Percentiles rank a stretch among this genome's conserved stretches.
phyloP scores from a whole-genome alignment of 495 filamentous ascomycete species.

The Podospora pseudoanserina region DNA sequence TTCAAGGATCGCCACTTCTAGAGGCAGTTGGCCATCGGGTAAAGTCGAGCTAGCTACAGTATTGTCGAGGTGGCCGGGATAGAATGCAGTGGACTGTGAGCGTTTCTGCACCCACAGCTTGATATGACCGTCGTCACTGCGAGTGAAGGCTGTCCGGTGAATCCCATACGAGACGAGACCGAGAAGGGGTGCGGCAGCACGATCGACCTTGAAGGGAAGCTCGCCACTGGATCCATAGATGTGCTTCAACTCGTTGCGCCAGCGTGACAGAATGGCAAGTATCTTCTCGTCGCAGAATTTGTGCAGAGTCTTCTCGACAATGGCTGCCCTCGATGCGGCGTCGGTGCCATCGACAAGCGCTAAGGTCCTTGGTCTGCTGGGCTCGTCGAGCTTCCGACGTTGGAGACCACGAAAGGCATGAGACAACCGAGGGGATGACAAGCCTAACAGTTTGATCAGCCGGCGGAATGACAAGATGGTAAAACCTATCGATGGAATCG shows the following conservation, averaged over 20 bases:
- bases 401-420: not conserved
- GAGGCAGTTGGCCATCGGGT: not conserved
- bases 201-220: not conserved
- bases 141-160: not conserved
- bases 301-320: not conserved
- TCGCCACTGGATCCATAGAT: not conserved
- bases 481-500: not conserved
- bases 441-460: not conserved
- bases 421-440: not conserved
- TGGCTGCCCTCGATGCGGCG: not conserved
- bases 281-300: not conserved
- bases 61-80: not conserved
- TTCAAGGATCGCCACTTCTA: not conserved
- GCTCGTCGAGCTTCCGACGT: not conserved
- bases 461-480: not conserved
- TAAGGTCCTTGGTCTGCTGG: not conserved
- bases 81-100: not conserved
- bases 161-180: not conserved
- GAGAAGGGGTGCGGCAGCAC: not conserved
- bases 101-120: not conserved
- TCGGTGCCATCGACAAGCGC: not conserved
- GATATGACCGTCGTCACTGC: not conserved
- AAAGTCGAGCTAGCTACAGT: not conserved
- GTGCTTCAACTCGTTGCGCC: slow-evolving; percentile 1
- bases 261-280: not conserved